Base-by-base conservation (phyloP, 2,329 filamentous ascomycete genomes). In the Aspergillus pseudoviridinutans region DNA sequence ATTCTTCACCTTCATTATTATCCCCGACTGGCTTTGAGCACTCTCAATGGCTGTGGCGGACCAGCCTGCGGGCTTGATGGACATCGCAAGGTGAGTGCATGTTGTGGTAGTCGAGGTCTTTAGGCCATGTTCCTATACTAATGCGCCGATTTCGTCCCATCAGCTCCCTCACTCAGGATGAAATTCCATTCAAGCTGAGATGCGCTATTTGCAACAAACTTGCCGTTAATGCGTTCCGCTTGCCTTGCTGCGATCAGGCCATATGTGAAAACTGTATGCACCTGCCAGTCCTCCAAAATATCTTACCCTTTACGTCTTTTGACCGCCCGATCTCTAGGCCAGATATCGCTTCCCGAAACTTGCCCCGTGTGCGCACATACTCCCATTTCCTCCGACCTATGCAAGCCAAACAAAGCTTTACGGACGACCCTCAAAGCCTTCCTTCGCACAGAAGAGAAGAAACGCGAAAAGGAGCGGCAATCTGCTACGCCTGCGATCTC, bases 281-380 rank as follows among this genome's bases (percentile, higher is more conserved):
- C 32, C 10, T 46, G 32, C 14, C 6, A 17, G 2, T n/a, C 28
- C 22, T 2, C 22, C 22, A 22, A 22, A n/a, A 35, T 12, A 14
- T 2, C n/a, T 51, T 14, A 27, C 0, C 8, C 8, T 20, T 28
- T 12, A 27, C 56, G n/a, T 2, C 6, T 17, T 3, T 29, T 20
- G 52, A n/a, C 2, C 27, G 27, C 47, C 38, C 38, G 29, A 10
- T 35, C 35, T 50, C 22, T 64, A 93, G 87, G 91, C 73, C 91
- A 96, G 74, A 80, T 85, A 7, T 87, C 86, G 27, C 80, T 95
- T 9, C 86, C 89, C 12, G 84, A 88, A 10, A 88, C 88, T 49
- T 99, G 94, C 68, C 93, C 94, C 2, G 89, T 96, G 58, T 99
- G 94, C 83, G 90, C 92, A 62, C 94, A 99, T 72, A 89, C 87